These are phyloP conservation scores for Phyllostachys edulis DNA, from an alignment of 176 grass and related monocot genomes.

Conservation along the genomic window DNA sequence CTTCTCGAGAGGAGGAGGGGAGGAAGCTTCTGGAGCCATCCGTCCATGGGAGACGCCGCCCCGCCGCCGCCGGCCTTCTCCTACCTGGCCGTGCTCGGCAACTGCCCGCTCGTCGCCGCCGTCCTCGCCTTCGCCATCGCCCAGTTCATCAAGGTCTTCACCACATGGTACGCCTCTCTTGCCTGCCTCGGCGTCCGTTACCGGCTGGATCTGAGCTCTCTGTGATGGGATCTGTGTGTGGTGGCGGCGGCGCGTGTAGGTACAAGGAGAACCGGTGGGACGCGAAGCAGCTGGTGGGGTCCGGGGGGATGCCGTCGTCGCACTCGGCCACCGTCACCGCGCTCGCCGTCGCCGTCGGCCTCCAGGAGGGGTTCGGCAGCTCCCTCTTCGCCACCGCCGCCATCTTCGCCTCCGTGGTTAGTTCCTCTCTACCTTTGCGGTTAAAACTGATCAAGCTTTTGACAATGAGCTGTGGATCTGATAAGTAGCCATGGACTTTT, in stretches of 20 bases:
- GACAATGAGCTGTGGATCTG: not conserved
- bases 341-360: constrained; percentile 62
- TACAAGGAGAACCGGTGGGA: constrained; percentile 96
- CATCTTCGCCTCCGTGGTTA: constrained; percentile 77
- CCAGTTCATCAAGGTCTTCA: constrained; percentile 77
- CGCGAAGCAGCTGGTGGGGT: constrained; percentile 78
- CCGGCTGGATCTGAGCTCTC: constrained; percentile 35
- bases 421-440: not conserved
- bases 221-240: constrained; percentile 12
- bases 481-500: not conserved
- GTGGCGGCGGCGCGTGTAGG: constrained; percentile 29
- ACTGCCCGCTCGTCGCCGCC: constrained; percentile 71
- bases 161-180: constrained; percentile 61
- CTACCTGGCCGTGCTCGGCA: constrained; percentile 62
- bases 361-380: constrained; percentile 62
- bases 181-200: too few species aligned
- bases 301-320: constrained; percentile 84
- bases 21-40: not conserved
- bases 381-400: constrained; percentile 76
- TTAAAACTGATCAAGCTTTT: not conserved
- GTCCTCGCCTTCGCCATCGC: constrained; percentile 74
- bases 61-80: constrained; percentile 45
- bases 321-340: constrained; percentile 83
- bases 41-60: constrained; percentile 31
- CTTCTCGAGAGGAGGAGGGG: constrained; percentile 9